phyloP scores from a whole-genome alignment of 768 basidiomycete genomes.

The Cystofilobasidium bisporidii region DNA sequence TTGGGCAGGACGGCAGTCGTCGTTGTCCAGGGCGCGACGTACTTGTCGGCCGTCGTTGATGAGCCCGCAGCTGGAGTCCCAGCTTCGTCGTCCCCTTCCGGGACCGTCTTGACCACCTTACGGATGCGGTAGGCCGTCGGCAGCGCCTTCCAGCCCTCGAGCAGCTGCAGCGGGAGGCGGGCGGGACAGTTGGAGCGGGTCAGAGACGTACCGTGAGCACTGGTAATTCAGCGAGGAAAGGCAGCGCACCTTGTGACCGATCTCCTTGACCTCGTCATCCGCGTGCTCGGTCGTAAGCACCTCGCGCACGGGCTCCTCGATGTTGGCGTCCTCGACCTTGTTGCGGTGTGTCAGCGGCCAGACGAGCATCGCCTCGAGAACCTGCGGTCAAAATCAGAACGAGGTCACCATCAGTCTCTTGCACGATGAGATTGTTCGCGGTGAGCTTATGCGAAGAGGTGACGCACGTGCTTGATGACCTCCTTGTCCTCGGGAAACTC shows the following conservation, averaged over 20 bases:
- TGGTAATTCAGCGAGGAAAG: no score
- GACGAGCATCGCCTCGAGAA: constrained; percentile 38
- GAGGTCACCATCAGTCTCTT: background rate
- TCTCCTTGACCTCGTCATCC: constrained; percentile 49
- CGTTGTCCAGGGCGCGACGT: no score
- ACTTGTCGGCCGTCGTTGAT: no score
- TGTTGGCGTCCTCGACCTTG: constrained; percentile 77
- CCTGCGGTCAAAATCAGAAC: constrained; percentile 32
- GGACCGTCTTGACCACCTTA: no score
- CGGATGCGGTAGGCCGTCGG: constrained; percentile 55
- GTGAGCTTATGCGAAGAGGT: no score
- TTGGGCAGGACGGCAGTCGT: background rate
- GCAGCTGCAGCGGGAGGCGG: background rate
- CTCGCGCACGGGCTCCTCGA: constrained; percentile 54
- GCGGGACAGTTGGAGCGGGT: constrained; percentile 33
- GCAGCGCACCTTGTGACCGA: constrained; percentile 60
- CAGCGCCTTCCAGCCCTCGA: constrained; percentile 2
- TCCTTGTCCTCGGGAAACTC: constrained; percentile 65
- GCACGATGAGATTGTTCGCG: no score
- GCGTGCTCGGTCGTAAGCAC: constrained; percentile 46
- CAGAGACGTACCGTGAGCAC: no score
- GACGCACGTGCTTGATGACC: constrained; percentile 59
- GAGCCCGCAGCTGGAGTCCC: background rate
- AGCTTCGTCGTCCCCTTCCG: constrained; percentile 22
- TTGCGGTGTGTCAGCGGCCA: constrained; percentile 82